These are phyloP conservation scores for Microsporum audouinii DNA, from an alignment of 2,329 filamentous ascomycete species.

Conservation along the genomic window DNA sequence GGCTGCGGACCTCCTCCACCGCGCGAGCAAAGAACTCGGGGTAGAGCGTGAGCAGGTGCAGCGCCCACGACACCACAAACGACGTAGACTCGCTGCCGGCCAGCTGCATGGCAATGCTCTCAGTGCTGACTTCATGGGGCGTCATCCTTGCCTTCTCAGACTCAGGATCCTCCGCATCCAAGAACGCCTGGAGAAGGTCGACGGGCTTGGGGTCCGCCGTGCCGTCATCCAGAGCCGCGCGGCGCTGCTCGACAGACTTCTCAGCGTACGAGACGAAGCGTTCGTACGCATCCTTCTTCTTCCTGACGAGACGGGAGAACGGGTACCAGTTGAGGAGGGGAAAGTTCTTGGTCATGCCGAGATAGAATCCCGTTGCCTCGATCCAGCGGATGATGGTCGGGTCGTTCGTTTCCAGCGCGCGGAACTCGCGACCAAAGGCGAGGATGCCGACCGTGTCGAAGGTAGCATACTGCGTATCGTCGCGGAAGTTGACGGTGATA, in stretches of 20 bases:
- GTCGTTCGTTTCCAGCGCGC: slow-evolving; percentile 2
- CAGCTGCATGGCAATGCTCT: slow-evolving; percentile 6
- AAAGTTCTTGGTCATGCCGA: slow-evolving; percentile 5
- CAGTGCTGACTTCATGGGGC: slow-evolving; percentile 1
- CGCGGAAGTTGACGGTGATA: slow-evolving; percentile 2
- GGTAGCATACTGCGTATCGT: slow-evolving; percentile 4
- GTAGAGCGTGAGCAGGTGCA: slow-evolving; percentile 5
- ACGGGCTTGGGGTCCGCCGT: not conserved
- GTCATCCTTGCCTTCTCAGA: not conserved
- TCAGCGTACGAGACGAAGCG: not conserved
- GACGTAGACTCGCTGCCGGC: slow-evolving; percentile 4
- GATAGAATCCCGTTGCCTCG: slow-evolving; percentile 4
- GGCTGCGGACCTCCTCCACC: slow-evolving; percentile 1
- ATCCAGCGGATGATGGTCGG: slow-evolving; percentile 3
- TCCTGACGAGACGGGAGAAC: not conserved
- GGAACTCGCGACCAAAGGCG: slow-evolving; percentile 1
- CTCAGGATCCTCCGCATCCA: slow-evolving; percentile 3
- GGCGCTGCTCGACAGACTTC: not conserved
- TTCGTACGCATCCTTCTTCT: not conserved
- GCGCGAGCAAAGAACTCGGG: not conserved
- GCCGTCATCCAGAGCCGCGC: not conserved
- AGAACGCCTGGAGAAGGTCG: not conserved
- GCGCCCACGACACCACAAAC: slow-evolving; percentile 2
- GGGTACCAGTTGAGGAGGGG: slow-evolving; percentile 1
- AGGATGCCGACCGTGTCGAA: slow-evolving; percentile 1